Evolutionary conservation across 2,329 filamentous ascomycete species (phyloP).

Genomic region (Didymella lethalis): DNA sequence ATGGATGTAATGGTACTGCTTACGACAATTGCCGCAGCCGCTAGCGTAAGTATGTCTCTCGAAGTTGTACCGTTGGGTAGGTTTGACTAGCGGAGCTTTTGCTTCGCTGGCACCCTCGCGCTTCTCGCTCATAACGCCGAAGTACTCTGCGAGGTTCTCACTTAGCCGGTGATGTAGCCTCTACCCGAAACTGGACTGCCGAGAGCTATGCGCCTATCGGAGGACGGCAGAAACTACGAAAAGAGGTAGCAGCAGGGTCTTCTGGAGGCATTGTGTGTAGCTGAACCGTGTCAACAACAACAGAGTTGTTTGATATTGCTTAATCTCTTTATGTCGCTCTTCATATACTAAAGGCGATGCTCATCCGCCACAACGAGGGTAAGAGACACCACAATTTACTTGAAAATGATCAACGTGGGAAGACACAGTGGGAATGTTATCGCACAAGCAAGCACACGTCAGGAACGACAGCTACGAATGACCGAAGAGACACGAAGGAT

Average conservation of each 20-base stretch:
- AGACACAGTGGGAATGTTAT: not conserved
- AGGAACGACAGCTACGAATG: too few species aligned
- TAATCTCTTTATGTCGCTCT: too few species aligned
- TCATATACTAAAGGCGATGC: not conserved
- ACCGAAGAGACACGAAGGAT: too few species aligned
- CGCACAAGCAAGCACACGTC: not conserved
- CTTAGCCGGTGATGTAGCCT: constrained; percentile 6
- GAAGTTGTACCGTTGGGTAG: not conserved
- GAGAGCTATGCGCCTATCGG: not conserved
- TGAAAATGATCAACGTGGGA: too few species aligned
- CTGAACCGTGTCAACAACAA: not conserved
- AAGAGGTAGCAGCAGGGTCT: not conserved
- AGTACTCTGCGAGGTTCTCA: constrained; percentile 9
- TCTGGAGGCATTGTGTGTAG: not conserved
- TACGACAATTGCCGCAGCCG: constrained; percentile 4
- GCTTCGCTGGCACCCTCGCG: constrained; percentile 9
- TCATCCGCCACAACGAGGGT: not conserved
- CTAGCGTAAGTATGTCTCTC: not conserved
- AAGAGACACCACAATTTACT: not conserved
- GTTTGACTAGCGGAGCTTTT: not conserved
- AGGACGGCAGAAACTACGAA: too few species aligned
- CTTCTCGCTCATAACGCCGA: constrained; percentile 2
- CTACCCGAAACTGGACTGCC: not conserved
- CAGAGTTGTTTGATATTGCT: not conserved
- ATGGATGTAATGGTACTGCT: not conserved